Evolutionary conservation across 495 filamentous ascomycete genomes (phyloP).

Genomic region (Lasiosphaeris hirsuta): DNA sequence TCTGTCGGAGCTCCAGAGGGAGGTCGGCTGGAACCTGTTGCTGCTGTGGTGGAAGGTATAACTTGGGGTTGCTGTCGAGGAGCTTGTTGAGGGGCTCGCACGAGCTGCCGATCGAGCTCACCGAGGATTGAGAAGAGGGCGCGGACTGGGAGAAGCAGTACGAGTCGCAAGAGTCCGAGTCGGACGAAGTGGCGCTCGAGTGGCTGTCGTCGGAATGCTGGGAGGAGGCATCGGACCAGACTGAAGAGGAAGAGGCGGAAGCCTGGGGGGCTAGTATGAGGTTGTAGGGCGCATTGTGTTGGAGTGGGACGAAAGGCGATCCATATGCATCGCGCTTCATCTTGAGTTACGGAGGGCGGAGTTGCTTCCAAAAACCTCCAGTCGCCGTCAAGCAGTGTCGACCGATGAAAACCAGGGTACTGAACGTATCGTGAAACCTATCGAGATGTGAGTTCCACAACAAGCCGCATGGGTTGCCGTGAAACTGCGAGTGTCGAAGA

Average conservation of each 20-base stretch:
- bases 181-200: conserved; percentile 34
- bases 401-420: conserved; percentile 42
- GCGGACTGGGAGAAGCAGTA: conserved; percentile 32
- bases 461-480: conserved; percentile 28
- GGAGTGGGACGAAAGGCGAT: conserved; percentile 40
- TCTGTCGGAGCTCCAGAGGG: conserved; percentile 67
- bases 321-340: conserved; percentile 50
- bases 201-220: conserved; percentile 47
- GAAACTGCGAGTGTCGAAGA: conserved; percentile 40
- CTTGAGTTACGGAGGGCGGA: conserved; percentile 40
- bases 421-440: conserved; percentile 40
- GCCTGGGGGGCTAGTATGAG: conserved; percentile 66
- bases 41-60: conserved; percentile 12
- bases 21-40: conserved; percentile 39
- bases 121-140: conserved; percentile 27
- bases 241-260: conserved; percentile 70
- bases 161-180: conserved; percentile 42
- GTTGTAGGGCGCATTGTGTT: conserved; percentile 58
- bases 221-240: conserved; percentile 72
- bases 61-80: conserved; percentile 27
- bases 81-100: conserved; percentile 27
- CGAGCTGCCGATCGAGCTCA: conserved; percentile 28
- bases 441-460: conserved; percentile 39
- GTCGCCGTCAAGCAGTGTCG: conserved; percentile 53
- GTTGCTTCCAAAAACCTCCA: conserved; percentile 43